A percentile compares a stretch with the other conserved stretches of the same genome.
These are phyloP conservation scores for Oryza meyeriana DNA, from an alignment of 176 grass and related monocot species.

Conservation along the genomic window DNA sequence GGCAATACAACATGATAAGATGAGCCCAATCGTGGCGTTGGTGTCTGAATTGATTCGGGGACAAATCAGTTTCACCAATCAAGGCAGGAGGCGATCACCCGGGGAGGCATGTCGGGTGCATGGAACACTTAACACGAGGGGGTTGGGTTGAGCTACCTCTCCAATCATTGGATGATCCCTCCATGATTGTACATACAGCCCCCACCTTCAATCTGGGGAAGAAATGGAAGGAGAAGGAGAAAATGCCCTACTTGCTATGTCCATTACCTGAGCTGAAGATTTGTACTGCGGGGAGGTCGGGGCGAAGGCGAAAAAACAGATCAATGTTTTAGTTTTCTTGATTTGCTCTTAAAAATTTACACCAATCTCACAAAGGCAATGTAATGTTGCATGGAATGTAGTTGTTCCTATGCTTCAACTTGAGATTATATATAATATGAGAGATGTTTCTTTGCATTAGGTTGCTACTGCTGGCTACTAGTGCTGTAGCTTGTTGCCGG, in stretches of 20 bases:
- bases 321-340: background rate
- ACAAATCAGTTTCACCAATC: constrained; percentile 14
- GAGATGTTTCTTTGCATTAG: constrained; percentile 11
- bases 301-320: background rate
- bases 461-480: background rate
- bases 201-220: background rate
- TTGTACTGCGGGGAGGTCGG: background rate
- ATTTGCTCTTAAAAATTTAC: background rate
- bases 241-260: background rate
- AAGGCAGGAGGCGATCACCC: background rate
- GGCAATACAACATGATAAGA: background rate
- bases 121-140: constrained; percentile 24
- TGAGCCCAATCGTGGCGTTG: background rate
- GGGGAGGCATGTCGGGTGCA: background rate
- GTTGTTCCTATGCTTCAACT: background rate
- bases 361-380: background rate
- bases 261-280: background rate
- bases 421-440: background rate
- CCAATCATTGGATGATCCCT: constrained; percentile 29
- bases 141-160: background rate
- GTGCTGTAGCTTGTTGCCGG: background rate
- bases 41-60: background rate
- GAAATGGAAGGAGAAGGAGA: background rate
- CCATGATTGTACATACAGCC: constrained; percentile 25
- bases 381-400: constrained; percentile 9